Evolutionary conservation across 257 asterid genomes (phyloP), one percentile per base, ranked within the genome.

Genomic region (Forsythia suspensa): DNA sequence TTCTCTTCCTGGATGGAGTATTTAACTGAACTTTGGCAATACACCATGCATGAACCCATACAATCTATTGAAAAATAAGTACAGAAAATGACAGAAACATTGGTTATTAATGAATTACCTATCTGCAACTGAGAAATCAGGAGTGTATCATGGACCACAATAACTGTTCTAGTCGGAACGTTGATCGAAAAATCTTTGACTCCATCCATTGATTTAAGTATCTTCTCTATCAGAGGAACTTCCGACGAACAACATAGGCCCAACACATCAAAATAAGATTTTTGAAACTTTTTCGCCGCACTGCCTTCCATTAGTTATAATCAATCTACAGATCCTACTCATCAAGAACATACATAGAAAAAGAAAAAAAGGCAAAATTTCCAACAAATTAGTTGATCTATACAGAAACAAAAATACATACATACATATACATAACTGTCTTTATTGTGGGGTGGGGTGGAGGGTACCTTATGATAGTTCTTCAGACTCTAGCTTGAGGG

Each of bases 201-300:
- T 6, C 99, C 99, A 0, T 92, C 88, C 11, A 93, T 86, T 18
- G 95, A 85, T 16, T 79, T 82, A 0, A 96, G 81, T 18, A 96
- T 88, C 34, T 57, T 90, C 71, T 92, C 91, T 13, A 92, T 81
- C 43, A 92, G 8, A 0, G 88, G 90, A 44, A 92, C 76, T 70
- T 92, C 97, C 0, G 97, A 90, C 0, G 95, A 46, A 48, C 97
- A 92, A 21, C 97, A 90, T 4, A 96, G 84, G 1, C 99, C 99
- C 87, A 96, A 40, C 0, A 96, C 98, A 72, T 96, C 98, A 6
- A 96, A 91, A 59, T 96, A 96, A 80, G 96, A 93, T 48, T 96
- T 94, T 81, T 94, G 84, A 13, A 88, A 77, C 72, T 89, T 85
- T 12, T 72, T 79, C 68, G 68, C 72, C 8, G 0, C 78, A 12